These are phyloP conservation scores for Pholiota adiposa DNA, from an alignment of 1,284 basidiomycete species.

Conservation along the genomic window DNA sequence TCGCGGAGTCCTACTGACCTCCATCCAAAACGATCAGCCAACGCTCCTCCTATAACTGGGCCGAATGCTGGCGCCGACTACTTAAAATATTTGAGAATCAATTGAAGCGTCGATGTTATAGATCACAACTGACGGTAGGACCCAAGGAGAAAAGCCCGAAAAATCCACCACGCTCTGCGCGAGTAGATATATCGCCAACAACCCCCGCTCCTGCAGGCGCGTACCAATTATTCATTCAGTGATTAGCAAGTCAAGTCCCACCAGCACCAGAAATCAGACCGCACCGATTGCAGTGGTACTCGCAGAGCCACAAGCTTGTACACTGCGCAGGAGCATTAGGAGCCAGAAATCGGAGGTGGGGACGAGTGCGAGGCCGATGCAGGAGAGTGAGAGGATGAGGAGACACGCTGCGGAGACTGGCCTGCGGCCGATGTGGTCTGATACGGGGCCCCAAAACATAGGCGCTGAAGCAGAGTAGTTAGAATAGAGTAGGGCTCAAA, in stretches of 20 bases:
- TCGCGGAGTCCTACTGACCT: slow-evolving; percentile 44
- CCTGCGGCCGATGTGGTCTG: slow-evolving; percentile 60
- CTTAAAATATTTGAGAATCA: neutral
- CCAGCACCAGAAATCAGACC: neutral
- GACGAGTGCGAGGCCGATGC: slow-evolving; percentile 61
- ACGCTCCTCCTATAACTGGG: slow-evolving; percentile 6
- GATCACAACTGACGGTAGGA: slow-evolving; percentile 35
- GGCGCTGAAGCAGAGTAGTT: slow-evolving; percentile 44
- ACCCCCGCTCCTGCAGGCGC: slow-evolving; percentile 52
- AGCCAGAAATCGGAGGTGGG: slow-evolving; percentile 60
- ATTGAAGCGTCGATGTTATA: neutral
- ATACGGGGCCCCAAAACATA: slow-evolving; percentile 64
- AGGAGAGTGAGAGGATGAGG: slow-evolving; percentile 54
- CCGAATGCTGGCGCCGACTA: slow-evolving; percentile 7
- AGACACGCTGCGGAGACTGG: slow-evolving; percentile 59
- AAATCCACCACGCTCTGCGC: slow-evolving; percentile 55
- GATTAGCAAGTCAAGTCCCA: neutral
- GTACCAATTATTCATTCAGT: neutral
- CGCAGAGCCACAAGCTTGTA: slow-evolving; percentile 64
- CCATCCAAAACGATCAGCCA: slow-evolving; percentile 42
- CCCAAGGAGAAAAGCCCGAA: slow-evolving; percentile 52
- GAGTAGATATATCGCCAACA: slow-evolving; percentile 58
- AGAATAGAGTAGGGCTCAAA: neutral
- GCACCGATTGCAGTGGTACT: slow-evolving; percentile 61
- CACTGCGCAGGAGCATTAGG: slow-evolving; percentile 60